These are phyloP conservation scores for Cydonia oblonga DNA, from an alignment of 331 rosid genomes.

Conservation along the genomic window DNA sequence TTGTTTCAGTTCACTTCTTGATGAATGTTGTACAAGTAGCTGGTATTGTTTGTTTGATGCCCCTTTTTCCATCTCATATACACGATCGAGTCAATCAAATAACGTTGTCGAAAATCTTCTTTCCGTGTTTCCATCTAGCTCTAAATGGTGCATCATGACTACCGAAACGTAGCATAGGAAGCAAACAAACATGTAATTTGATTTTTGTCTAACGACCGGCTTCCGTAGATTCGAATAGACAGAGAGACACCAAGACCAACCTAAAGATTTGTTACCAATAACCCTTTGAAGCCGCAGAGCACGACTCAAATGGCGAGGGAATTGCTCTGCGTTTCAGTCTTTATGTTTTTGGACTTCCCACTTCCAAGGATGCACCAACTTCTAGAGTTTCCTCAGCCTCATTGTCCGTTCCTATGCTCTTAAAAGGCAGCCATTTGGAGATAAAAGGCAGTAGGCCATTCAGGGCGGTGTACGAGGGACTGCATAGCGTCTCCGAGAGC, in stretches of 20 bases:
- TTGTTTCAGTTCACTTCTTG: neutral
- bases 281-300: too few species aligned
- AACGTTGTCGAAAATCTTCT: neutral
- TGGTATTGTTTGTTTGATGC: neutral
- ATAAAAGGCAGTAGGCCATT: conserved; percentile 73
- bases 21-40: neutral
- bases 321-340: conserved; percentile 14
- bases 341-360: conserved; percentile 40
- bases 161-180: neutral
- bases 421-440: conserved; percentile 76
- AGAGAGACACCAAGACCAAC: conserved; percentile 2
- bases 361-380: conserved; percentile 42
- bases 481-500: conserved; percentile 89
- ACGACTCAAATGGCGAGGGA: neutral
- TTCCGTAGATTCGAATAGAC: neutral
- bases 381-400: conserved; percentile 72
- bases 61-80: neutral
- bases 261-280: neutral
- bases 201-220: neutral
- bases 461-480: conserved; percentile 54
- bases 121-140: neutral
- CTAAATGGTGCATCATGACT: neutral
- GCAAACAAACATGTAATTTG: neutral
- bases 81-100: neutral
- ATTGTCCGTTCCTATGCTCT: conserved; percentile 69